Evolutionary conservation across 257 asterid species (phyloP).

Genomic region (Thymus quinquecostatus): DNA sequence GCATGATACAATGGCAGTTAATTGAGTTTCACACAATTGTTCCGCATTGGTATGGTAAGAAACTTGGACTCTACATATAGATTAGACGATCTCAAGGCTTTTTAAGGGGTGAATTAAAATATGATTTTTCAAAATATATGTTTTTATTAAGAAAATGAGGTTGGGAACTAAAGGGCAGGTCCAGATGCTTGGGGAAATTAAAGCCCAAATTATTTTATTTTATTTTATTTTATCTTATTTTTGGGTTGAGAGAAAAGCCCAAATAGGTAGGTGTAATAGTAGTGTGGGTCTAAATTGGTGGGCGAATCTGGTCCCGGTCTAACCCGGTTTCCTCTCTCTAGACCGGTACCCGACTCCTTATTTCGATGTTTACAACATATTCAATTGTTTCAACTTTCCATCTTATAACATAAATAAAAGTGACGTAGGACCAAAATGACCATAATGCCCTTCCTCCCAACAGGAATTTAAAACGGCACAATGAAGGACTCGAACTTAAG

Average conservation of each 20-base stretch:
- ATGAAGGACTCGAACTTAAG: too few species aligned
- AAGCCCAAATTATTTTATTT: neutral
- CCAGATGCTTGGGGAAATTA: neutral
- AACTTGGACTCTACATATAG: too few species aligned
- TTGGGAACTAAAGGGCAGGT: neutral
- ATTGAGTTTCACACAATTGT: too few species aligned
- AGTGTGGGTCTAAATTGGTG: neutral
- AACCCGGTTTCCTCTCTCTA: neutral
- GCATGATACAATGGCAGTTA: too few species aligned
- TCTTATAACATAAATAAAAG: neutral
- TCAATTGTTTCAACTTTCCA: neutral
- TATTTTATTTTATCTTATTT: too few species aligned
- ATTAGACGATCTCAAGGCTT: too few species aligned
- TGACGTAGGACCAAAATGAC: neutral
- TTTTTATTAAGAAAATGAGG: neutral
- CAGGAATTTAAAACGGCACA: too few species aligned
- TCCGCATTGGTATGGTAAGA: too few species aligned
- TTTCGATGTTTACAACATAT: neutral
- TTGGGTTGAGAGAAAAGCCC: neutral
- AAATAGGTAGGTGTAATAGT: neutral
- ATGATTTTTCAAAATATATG: too few species aligned
- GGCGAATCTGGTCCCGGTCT: neutral
- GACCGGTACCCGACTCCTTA: neutral
- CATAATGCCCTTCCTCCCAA: too few species aligned
- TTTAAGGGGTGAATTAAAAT: too few species aligned